phyloP scores from a whole-genome alignment of 1,284 basidiomycete species.

The Tausonia pullulans region DNA sequence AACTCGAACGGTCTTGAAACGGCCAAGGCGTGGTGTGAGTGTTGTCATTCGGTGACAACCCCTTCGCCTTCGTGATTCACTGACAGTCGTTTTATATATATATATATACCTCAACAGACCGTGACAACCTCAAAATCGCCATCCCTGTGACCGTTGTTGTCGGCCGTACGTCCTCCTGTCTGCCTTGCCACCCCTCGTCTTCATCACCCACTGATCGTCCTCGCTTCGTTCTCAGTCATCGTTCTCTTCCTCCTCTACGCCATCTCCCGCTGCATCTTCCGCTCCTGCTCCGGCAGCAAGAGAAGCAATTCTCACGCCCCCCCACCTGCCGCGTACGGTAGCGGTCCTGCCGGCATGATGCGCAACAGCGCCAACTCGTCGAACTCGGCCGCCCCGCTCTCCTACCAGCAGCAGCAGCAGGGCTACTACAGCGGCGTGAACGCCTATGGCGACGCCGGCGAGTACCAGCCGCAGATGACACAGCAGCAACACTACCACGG shows the following conservation, averaged over 20 bases:
- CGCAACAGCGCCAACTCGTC: not conserved
- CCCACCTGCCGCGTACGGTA: not conserved
- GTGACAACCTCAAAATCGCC: conserved; percentile 60
- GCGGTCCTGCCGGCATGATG: not conserved
- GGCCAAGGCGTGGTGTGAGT: conserved; percentile 7
- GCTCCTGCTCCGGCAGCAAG: conserved; percentile 19
- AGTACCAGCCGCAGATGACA: no score
- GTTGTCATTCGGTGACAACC: no score
- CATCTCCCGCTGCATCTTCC: conserved; percentile 28
- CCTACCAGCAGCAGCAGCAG: not conserved
- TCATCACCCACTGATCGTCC: conserved; percentile 13
- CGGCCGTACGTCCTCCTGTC: conserved; percentile 35
- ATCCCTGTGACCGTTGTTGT: conserved; percentile 68
- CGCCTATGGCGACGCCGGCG: no score
- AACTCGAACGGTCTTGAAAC: not conserved
- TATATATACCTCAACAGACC: not conserved
- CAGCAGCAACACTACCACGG: not conserved
- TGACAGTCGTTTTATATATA: not conserved
- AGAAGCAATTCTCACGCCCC: not conserved
- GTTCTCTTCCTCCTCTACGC: conserved; percentile 28
- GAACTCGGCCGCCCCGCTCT: not conserved
- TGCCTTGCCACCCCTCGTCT: conserved; percentile 28
- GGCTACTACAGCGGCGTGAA: no score
- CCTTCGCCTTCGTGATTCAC: not conserved
- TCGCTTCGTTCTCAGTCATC: not conserved